phyloP scores from a whole-genome alignment of 768 basidiomycete species.

The Candolleomyces eurysporus region DNA sequence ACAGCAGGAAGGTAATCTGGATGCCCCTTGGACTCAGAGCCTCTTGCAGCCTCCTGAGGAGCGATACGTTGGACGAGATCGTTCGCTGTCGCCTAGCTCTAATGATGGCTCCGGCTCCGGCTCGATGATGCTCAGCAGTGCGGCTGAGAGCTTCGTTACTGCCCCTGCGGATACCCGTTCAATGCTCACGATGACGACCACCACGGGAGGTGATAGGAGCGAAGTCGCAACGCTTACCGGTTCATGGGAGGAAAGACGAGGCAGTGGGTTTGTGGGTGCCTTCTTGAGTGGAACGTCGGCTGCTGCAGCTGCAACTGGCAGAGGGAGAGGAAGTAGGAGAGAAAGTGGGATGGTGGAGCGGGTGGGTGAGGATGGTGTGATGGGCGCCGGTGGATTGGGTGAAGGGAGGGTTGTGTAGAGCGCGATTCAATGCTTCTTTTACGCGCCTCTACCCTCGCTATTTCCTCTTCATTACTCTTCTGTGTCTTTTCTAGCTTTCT shows the following conservation, averaged over 20 bases:
- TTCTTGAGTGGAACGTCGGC: conserved; percentile 1
- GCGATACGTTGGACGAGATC: conserved; percentile 11
- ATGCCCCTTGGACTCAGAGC: conserved; percentile 22
- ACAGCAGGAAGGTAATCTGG: conserved; percentile 18
- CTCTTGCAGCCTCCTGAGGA: conserved; percentile 21
- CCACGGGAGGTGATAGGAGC: not conserved
- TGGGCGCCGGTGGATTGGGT: conserved; percentile 7
- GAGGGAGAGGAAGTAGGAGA: conserved; percentile 1
- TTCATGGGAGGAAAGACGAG: conserved; percentile 4
- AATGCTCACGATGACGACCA: conserved; percentile 3
- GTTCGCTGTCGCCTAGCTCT: not conserved
- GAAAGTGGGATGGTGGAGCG: conserved; percentile 11
- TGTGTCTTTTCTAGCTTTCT: not conserved
- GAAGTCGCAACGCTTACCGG: conserved; percentile 6
- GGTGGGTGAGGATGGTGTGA: conserved; percentile 3
- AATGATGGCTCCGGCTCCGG: not conserved
- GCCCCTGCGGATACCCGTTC: conserved; percentile 32
- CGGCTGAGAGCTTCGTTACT: conserved; percentile 67
- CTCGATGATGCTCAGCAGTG: conserved; percentile 50
- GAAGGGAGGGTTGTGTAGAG: conserved; percentile 9
- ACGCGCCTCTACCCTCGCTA: not conserved
- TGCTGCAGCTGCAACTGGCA: not conserved
- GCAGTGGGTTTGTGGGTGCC: conserved; percentile 3
- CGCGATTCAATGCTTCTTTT: not conserved
- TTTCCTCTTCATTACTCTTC: not conserved